Conservation (phyloP, 768 basidiomycete genomes). For the Termitomyces sp. region DNA sequence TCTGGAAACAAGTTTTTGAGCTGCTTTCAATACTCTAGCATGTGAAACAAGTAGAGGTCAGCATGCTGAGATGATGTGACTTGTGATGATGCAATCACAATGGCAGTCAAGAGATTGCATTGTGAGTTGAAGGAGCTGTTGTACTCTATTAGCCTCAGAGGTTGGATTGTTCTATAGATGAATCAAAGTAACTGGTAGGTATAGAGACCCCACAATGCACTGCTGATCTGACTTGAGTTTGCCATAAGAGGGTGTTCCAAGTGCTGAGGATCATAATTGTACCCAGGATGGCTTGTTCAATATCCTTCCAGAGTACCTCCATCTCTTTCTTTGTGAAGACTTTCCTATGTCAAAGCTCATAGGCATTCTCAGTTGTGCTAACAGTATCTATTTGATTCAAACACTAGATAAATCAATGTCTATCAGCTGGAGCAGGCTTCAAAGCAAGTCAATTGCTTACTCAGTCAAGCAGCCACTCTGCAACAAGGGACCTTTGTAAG, state of each 20-base stretch:
- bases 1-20: conserved; percentile 20
- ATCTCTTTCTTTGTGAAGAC: conserved; percentile 7
- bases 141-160: background rate
- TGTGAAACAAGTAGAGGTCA: background rate
- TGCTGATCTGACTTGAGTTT: conserved; percentile 35
- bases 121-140: conserved; percentile 22
- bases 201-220: conserved; percentile 29
- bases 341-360: background rate
- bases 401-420: no score
- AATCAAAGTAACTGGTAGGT: conserved; percentile 34
- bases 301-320: conserved; percentile 6
- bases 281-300: conserved; percentile 24
- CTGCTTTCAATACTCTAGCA: background rate
- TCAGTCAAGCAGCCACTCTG: background rate
- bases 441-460: background rate
- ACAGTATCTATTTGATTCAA: no score
- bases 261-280: conserved; percentile 21
- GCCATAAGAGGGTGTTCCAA: conserved; percentile 15
- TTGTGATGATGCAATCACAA: conserved; percentile 21
- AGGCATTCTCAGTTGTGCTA: no score
- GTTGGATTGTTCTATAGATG: conserved; percentile 29
- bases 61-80: background rate
- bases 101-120: conserved; percentile 31
- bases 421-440: no score
- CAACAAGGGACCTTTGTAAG: background rate